Evolutionary conservation across 306 rosid species (phyloP), one percentile per base, ranked within the genome.

Genomic region (Alnus glutinosa): DNA sequence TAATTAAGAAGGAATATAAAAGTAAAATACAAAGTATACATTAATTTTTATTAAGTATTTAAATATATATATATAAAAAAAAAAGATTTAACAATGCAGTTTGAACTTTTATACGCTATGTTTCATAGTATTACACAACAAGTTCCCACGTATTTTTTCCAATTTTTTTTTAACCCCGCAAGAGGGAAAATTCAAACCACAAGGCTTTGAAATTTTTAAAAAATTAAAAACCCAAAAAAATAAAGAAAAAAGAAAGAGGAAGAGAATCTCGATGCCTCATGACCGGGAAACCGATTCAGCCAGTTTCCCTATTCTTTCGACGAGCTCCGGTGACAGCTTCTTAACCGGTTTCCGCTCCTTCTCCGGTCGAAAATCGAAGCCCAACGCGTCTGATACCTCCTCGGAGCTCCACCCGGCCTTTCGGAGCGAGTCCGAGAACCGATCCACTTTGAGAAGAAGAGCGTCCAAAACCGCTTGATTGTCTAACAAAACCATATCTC

Each of bases 331-430:
- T 1, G 99, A 91, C 5, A 96, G 89, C 83, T 96, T 96, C 89
- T 90, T 91, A 1, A 81, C 85, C 81, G 89, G 98, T 87, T 90
- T 92, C 73, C 84, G 71, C 74, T 86, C 94, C 94, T 91, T 95
- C 77, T 93, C 97, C 15, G 91, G 94, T 87, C 99, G 98, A 74
- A 89, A 89, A 73, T 96, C 93, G 19, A 96, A 96, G 2, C 99
- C 98, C 68, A 96, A 71, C 2, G 97, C 99, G 28, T 93, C 97
- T 5, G 97, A 88, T 0, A 96, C 99, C 59, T 93, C 99, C 55
- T 93, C 99, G 77, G 99, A 90, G 96, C 97, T 96, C 99, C 99
- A 96, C 63, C 99, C 99, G 2, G 99, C 90, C 80, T 91, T 91
- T 1, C 98, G 93, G 36, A 96, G 98, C 42, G 90, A 82, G 4